These are phyloP conservation scores for Rubia occidens DNA, from an alignment of 305 asterid species.

Conservation along the genomic window DNA sequence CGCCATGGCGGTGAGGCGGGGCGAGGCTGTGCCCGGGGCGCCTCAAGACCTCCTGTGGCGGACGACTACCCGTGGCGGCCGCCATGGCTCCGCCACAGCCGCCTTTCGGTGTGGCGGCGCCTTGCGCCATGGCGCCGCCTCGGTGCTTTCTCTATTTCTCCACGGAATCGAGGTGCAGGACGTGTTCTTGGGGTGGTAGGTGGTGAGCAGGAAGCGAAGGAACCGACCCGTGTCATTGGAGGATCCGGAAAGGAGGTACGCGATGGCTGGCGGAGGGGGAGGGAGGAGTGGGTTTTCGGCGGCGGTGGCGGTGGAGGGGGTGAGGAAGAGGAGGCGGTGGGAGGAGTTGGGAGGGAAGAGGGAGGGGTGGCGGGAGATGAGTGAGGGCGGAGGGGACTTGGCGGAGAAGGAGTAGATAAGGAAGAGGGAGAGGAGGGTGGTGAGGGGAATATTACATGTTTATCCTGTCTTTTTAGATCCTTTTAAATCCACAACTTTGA, in stretches of 20 bases:
- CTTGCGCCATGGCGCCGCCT: too few species aligned
- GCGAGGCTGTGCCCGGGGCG: too few species aligned
- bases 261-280: constrained; percentile 60
- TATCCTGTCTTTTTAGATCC: background rate
- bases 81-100: too few species aligned
- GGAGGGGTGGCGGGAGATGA: constrained; percentile 31
- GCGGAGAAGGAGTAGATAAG: constrained; percentile 30
- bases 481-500: background rate
- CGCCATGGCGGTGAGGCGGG: too few species aligned
- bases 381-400: constrained; percentile 28
- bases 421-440: constrained; percentile 45
- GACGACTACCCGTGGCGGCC: too few species aligned
- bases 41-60: too few species aligned
- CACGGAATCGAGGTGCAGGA: constrained; percentile 63
- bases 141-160: too few species aligned
- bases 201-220: constrained; percentile 52
- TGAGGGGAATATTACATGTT: too few species aligned
- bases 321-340: constrained; percentile 37
- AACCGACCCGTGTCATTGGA: constrained; percentile 48
- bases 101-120: too few species aligned
- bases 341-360: constrained; percentile 47
- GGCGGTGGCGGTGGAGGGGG: constrained; percentile 19
- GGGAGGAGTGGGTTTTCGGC: constrained; percentile 15
- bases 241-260: constrained; percentile 77
- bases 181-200: constrained; percentile 73